Percentiles rank a stretch among this genome's conserved stretches.
These are phyloP conservation scores for Leccinum ochraceum DNA, from an alignment of 768 basidiomycete species.

Conservation along the genomic window DNA sequence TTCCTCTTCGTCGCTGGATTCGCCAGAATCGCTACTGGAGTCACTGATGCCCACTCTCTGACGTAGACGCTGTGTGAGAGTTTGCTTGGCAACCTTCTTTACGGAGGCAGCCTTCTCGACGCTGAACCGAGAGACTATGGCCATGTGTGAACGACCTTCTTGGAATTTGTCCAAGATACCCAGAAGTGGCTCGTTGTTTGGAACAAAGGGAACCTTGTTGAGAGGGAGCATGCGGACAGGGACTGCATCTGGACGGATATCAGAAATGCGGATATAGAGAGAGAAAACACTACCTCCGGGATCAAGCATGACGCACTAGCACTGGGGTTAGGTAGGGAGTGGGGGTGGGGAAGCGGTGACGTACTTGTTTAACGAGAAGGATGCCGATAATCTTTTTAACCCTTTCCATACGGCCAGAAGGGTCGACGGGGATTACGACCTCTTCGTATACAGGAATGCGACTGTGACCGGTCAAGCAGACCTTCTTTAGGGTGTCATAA, in stretches of 20 bases:
- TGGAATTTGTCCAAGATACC: slow-evolving; percentile 88
- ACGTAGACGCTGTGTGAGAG: slow-evolving; percentile 76
- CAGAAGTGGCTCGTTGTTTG: slow-evolving; percentile 81
- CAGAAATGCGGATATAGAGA: background rate
- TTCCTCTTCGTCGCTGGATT: slow-evolving; percentile 45
- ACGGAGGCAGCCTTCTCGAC: slow-evolving; percentile 74
- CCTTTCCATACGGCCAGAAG: slow-evolving; percentile 43
- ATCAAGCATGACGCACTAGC: slow-evolving; percentile 75
- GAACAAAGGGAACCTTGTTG: slow-evolving; percentile 85
- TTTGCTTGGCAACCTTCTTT: slow-evolving; percentile 80
- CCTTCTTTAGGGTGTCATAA: slow-evolving; percentile 73
- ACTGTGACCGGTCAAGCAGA: slow-evolving; percentile 79
- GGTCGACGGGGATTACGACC: slow-evolving; percentile 54
- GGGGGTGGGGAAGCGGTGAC: background rate
- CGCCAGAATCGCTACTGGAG: slow-evolving; percentile 48
- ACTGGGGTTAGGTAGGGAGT: background rate
- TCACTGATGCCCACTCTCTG: slow-evolving; percentile 75
- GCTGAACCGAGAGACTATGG: slow-evolving; percentile 80
- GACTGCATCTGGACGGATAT: slow-evolving; percentile 57
- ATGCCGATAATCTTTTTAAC: slow-evolving; percentile 86
- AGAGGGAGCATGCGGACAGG: slow-evolving; percentile 83
- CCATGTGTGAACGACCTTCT: slow-evolving; percentile 90
- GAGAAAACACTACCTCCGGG: slow-evolving; percentile 57
- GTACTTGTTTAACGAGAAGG: slow-evolving; percentile 77
- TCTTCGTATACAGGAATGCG: slow-evolving; percentile 84